Base-by-base conservation (phyloP, 2,329 filamentous ascomycete genomes). In the Alternaria brassicicola region DNA sequence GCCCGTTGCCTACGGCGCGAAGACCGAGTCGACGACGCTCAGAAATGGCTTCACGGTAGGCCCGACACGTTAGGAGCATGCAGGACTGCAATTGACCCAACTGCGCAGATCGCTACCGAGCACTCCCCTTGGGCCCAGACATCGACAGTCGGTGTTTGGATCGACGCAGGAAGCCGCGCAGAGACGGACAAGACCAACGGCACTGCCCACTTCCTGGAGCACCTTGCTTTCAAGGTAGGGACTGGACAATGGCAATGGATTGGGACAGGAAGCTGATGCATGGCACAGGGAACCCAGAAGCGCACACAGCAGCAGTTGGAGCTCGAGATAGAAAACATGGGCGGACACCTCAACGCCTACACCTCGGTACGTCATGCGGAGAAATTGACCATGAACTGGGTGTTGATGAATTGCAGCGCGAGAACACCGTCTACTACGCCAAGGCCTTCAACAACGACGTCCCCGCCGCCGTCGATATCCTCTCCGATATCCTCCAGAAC, bases 241-340 rank as follows among this genome's bases (percentile, higher is more conserved):
- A 13, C 51, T 19, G 15, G 15, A 31, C 39, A 45, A 50, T 59
- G 56, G 42, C 52, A 48, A 28, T 59, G 52, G 19, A 30, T 43
- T 47, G 50, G 49, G 52, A 54, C 23, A 47, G 53, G 50, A 61
- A 28, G 68, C 75, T 76, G 67, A 77, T 66, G 57, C 46, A 42
- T 55, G 46, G 52, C 43, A 64, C 58, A 93, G 93, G 95, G 95
- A 73, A 99, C 95, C 70, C 86, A 90, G 81, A 96, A 91, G 85
- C 88, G 95, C 81, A 93, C 91, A 67, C 95, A 99, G 83, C 91
- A 96, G 79, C 95, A 99, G 84, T 86, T 99, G 79, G 95, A 99
- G 85, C 89, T 99, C 67, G 95, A 99, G 85, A 98, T 99, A 78
- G 95, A 99, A 87, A 99, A 99, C 85, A 97, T 99, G 92, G 95